phyloP scores from a whole-genome alignment of 371 early-diverging fungal species.

The Conidiobolus coronatus region DNA sequence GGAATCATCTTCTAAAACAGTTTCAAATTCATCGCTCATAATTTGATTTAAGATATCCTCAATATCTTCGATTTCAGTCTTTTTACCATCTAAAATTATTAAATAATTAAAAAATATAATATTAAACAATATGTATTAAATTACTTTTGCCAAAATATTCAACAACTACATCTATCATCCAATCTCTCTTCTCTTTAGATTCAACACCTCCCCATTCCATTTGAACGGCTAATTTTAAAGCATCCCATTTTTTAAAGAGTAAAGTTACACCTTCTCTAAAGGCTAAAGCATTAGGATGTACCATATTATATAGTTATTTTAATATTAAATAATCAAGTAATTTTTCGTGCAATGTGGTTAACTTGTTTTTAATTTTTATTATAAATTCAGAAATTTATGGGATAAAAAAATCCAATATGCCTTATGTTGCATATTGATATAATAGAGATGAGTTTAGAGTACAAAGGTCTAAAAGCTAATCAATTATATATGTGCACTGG shows the following conservation, averaged over 20 bases:
- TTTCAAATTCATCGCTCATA: constrained; percentile 41
- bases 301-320: neutral
- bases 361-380: no score
- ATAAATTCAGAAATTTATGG: no score
- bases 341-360: neutral
- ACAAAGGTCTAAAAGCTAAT: no score
- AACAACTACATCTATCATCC: constrained; percentile 41
- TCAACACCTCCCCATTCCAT: constrained; percentile 61
- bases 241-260: constrained; percentile 43
- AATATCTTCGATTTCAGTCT: constrained; percentile 27
- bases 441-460: no score
- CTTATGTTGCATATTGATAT: no score
- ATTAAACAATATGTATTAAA: neutral
- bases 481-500: no score
- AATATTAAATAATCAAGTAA: no score
- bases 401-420: no score
- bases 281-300: constrained; percentile 30
- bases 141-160: constrained; percentile 41
- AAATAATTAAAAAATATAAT: neutral
- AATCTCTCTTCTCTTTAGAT: constrained; percentile 45
- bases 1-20: constrained; percentile 34
- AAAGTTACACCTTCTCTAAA: constrained; percentile 30
- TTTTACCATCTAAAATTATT: constrained; percentile 23
- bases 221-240: constrained; percentile 48
- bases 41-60: constrained; percentile 32